Conservation (phyloP, 202 grass and related monocot genomes). For the Carex arenaria region DNA sequence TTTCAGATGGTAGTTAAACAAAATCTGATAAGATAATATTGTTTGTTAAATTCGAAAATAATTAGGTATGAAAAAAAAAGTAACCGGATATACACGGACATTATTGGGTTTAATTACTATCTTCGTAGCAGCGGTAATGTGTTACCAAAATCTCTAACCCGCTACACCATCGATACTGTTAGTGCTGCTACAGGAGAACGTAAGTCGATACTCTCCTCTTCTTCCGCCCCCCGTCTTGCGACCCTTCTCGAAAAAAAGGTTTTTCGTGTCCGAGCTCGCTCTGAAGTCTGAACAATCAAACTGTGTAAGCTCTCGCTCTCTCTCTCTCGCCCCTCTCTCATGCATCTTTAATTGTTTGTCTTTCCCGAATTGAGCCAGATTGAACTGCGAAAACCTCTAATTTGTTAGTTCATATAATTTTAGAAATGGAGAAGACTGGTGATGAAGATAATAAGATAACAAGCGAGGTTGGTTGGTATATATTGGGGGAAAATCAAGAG, state of each 20-base stretch:
- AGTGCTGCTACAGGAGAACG: neutral
- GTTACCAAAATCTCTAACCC: neutral
- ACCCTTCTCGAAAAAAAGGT: neutral
- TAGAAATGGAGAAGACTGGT: conserved; percentile 40
- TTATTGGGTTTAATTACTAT: too few species aligned
- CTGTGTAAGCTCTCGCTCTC: neutral
- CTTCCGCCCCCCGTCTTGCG: neutral
- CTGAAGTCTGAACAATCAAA: neutral
- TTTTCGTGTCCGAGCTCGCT: neutral
- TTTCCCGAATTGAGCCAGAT: neutral
- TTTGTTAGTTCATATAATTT: neutral
- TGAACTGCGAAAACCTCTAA: neutral
- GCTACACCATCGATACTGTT: neutral
- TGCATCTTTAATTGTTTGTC: neutral
- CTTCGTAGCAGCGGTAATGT: too few species aligned
- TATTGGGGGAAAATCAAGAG: conserved; percentile 79
- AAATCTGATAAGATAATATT: too few species aligned
- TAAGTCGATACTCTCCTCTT: neutral
- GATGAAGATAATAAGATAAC: neutral
- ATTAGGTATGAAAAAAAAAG: too few species aligned
- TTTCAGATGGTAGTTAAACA: too few species aligned
- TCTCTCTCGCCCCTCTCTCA: neutral
- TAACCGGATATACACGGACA: too few species aligned
- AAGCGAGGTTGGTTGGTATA: conserved; percentile 62
- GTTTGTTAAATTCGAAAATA: too few species aligned